Percentiles rank a stretch among this genome's conserved stretches.
These are phyloP conservation scores for Colletotrichum theobromicola DNA, from an alignment of 2,329 filamentous ascomycete species.

Conservation along the genomic window DNA sequence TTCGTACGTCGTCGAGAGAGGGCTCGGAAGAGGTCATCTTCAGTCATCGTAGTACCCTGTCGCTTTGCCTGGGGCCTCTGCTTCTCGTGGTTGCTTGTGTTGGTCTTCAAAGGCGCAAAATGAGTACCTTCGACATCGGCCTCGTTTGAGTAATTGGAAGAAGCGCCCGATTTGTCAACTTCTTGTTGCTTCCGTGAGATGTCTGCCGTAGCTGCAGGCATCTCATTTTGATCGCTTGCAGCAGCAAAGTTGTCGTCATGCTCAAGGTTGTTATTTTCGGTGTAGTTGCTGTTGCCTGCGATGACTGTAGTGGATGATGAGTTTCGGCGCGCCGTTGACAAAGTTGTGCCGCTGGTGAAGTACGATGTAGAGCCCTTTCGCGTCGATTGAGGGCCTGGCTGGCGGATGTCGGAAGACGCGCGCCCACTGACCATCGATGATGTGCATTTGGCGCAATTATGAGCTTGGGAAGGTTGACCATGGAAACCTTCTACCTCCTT, in stretches of 20 bases:
- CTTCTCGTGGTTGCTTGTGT: background rate
- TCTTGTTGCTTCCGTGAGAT: background rate
- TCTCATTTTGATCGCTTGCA: background rate
- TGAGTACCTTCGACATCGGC: conserved; percentile 7
- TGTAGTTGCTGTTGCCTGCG: background rate
- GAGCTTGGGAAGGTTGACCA: background rate
- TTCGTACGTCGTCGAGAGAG: conserved; percentile 54
- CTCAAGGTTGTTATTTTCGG: background rate
- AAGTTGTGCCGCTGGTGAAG: background rate
- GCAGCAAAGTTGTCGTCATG: background rate
- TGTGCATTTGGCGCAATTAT: background rate
- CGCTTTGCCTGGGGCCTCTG: conserved; percentile 25
- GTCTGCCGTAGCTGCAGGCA: background rate
- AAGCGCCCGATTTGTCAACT: background rate
- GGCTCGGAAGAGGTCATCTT: conserved; percentile 57
- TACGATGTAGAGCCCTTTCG: background rate
- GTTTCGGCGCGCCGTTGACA: background rate
- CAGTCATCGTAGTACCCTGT: conserved; percentile 36
- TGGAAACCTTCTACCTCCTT: background rate
- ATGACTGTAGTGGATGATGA: conserved; percentile 7
- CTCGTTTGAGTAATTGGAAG: background rate
- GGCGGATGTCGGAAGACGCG: background rate
- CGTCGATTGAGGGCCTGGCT: background rate
- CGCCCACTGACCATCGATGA: background rate
- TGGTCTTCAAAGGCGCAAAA: conserved; percentile 33